Evolutionary conservation across 2,329 filamentous ascomycete species (phyloP), one percentile per base, ranked within the genome.

Genomic region (Colletotrichum orchidophilum): DNA sequence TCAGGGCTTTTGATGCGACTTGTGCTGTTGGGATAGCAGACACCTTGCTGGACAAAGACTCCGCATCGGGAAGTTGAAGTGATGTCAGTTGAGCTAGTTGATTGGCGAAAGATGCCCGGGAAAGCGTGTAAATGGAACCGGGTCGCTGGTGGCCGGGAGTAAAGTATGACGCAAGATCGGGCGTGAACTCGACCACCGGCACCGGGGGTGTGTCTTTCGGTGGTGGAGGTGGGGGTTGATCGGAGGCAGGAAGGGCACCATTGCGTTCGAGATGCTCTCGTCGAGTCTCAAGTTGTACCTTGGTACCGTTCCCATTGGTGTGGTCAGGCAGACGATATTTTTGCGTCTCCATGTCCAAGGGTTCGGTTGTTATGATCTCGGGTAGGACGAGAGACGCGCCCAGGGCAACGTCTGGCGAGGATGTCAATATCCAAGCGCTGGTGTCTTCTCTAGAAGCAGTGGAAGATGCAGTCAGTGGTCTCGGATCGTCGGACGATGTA

Each of bases 71-170:
- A 2, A 98, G 87, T 76, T 94, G 92, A 69, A 98, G 91, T 21
- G 95, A 95, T 0, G 95, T 98, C 74, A 99, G 87, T 80, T 98
- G 95, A 58, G 94, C 94, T 63, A 98, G 90, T 81, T 98, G 96
- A 77, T 94, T 97, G 73, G 94, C 94, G 80, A 99, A 97, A 7
- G 96, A 98, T 39, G 93, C 93, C 54, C 96, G 91, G 2, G 95
- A 97, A 70, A 99, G 88, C 1, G 96, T 97, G 82, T 97, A 98
- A 75, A 98, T 95, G 42, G 96, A 98, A 52, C 93, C 93, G 3
- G 95, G 87, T 13, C 95, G 89, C 69, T 89, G 89, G 55, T 91
- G 84, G 26, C 89, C 89, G 5, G 90, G 89, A 46, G 91, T 90
- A 80, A 94, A 94, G 80, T 93, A 93, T 46, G 87, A 85, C 49